Percentiles rank a stretch among this genome's conserved stretches.
Evolutionary conservation across 352 stramenopile species (phyloP).

Genomic region (Saprolegnia parasitica): DNA sequence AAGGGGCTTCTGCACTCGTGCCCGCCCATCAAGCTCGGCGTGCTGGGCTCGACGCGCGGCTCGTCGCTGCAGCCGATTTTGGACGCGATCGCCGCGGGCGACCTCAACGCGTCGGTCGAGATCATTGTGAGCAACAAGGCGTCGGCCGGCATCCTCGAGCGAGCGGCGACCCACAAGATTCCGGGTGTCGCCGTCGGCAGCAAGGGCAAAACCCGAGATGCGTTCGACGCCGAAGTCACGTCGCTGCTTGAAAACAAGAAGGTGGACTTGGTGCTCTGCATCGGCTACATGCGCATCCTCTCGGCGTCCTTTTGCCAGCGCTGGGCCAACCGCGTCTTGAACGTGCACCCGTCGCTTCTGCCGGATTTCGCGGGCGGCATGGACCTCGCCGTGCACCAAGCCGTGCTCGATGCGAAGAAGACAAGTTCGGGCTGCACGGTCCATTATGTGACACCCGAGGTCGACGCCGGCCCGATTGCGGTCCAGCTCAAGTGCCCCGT

Average conservation of each 20-base stretch:
- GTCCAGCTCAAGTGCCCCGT: constrained; percentile 95
- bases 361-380: constrained; percentile 99
- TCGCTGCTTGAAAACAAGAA: constrained; percentile 87
- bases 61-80: constrained; percentile 95
- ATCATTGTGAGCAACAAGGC: constrained; percentile 96
- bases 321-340: constrained; percentile 95
- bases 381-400: constrained; percentile 98
- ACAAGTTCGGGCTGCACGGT: constrained; percentile 97
- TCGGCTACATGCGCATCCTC: constrained; percentile 99
- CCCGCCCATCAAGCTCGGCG: constrained; percentile 86
- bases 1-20: constrained; percentile 86
- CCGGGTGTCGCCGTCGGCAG: constrained; percentile 57
- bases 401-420: constrained; percentile 95
- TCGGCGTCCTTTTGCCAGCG: constrained; percentile 93
- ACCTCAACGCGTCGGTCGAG: constrained; percentile 93
- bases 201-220: constrained; percentile 83
- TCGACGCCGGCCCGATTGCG: constrained; percentile 97
- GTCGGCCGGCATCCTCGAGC: constrained; percentile 91
- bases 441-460: constrained; percentile 96
- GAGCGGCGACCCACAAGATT: constrained; percentile 79
- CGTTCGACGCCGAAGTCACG: constrained; percentile 95
- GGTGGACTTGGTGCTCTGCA: constrained; percentile 95
- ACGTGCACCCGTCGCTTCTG: constrained; percentile 99
- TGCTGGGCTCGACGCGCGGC: constrained; percentile 95
- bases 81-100: constrained; percentile 86